Base-by-base conservation (phyloP, 2,329 filamentous ascomycete species). In the Aaosphaeria arxii region DNA sequence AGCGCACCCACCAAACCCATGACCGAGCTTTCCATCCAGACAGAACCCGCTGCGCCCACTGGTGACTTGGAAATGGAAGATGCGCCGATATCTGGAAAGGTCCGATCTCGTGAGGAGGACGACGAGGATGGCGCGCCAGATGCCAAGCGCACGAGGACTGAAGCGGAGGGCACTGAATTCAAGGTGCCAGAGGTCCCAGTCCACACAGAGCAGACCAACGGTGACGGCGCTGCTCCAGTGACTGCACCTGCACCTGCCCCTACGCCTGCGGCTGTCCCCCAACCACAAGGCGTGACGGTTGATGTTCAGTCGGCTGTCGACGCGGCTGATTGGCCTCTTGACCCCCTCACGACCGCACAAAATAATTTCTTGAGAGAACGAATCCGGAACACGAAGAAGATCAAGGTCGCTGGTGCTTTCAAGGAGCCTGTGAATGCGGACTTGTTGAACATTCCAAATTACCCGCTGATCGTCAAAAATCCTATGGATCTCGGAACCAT, bases 401-500 rank as follows among this genome's bases (percentile, higher is more conserved):
- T 89, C 42, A 90, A 92, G 66, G 83, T 86, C 50, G 89, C 92
- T 2, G 73, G 74, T 5, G 81, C 86, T 46, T 97, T 96, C 74
- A 80, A 83, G 54, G 80, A 85, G 39, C 86, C 94, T 0, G 94
- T 97, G 6, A 81, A 89, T 65, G 82, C 80, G 36, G 74, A 92
- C 28, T 89, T 87, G 70, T 80, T 96, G 38, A 77, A 75, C 30
- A 83, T 97, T 38, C 90, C 89, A 46, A 84, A 83, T 2, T 88
- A 90, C 53, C 88, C 87, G 54, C 75, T 81, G 1, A 77, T 86
- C 33, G 84, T 97, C 57, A 81, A 84, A 35, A 80, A 86, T 30
- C 91, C 91, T 0, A 91, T 95, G 77, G 92, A 97, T 69, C 79
- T 99, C 35, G 78, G 80, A 36, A 86, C 86, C 7, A 88, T 99